A percentile compares a stretch with the other conserved stretches of the same genome.
Conservation (phyloP, 768 basidiomycete species). For the Lactifluus pinguis region DNA sequence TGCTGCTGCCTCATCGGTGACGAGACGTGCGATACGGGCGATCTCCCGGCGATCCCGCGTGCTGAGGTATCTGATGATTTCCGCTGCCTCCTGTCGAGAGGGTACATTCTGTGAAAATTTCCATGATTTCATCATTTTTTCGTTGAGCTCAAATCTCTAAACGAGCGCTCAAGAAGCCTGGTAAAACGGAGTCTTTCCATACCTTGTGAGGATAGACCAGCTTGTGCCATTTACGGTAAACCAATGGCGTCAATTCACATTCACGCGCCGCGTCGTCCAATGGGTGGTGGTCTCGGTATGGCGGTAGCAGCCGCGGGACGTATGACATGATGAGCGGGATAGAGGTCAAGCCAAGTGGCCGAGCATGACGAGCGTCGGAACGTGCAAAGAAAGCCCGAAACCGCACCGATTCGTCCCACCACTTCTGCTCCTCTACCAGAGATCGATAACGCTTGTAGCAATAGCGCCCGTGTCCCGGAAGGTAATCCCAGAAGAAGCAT, state of each 20-base stretch:
- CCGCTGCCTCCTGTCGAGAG: constrained; percentile 27
- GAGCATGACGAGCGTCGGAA: constrained; percentile 12
- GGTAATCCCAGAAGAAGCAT: constrained; percentile 4
- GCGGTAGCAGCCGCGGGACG: constrained; percentile 32
- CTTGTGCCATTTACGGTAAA: constrained; percentile 39
- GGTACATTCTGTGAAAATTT: constrained; percentile 29
- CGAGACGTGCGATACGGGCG: constrained; percentile 32
- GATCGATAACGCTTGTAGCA: constrained; percentile 20
- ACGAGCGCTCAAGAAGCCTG: too few species aligned
- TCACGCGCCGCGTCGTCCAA: constrained; percentile 20
- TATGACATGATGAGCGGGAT: constrained; percentile 27
- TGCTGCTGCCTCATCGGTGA: constrained; percentile 32
- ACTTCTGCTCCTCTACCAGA: constrained; percentile 23
- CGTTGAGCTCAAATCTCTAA: too few species aligned
- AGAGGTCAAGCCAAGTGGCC: background rate
- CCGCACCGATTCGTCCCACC: constrained; percentile 27
- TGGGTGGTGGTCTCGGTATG: constrained; percentile 26
- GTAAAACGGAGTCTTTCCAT: background rate
- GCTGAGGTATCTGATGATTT: constrained; percentile 30
- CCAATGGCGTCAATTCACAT: constrained; percentile 27
- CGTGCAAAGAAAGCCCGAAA: constrained; percentile 22
- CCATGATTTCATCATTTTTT: background rate
- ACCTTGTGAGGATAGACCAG: constrained; percentile 37
- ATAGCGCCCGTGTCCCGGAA: background rate
- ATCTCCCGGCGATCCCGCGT: constrained; percentile 33